phyloP scores from a whole-genome alignment of 148 eudicot genomes.

The Fagopyrum homotropicum region DNA sequence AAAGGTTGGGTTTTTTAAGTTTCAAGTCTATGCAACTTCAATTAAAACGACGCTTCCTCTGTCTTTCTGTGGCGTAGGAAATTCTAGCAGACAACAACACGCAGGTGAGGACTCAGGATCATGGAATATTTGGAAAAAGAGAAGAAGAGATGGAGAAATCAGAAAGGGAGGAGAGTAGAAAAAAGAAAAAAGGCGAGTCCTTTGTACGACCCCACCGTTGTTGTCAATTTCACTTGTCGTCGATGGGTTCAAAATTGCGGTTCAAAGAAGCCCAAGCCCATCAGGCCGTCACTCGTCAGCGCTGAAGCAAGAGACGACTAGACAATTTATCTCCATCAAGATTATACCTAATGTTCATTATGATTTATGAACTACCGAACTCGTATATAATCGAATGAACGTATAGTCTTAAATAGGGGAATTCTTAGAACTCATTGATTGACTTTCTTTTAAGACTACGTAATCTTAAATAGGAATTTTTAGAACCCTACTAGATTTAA shows the following conservation, averaged over 20 bases:
- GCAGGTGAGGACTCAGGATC: neutral
- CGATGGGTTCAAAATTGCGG: neutral
- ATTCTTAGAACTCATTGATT: too few relatives aligned
- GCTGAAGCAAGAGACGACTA: neutral
- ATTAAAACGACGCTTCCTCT: neutral
- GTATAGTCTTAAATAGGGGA: too few relatives aligned
- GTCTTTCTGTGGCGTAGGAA: neutral
- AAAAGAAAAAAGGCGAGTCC: neutral
- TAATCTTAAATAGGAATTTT: too few relatives aligned
- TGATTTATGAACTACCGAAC: too few relatives aligned
- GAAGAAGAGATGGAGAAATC: neutral
- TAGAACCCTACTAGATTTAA: too few relatives aligned
- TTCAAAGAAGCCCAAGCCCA: neutral
- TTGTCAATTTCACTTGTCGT: neutral
- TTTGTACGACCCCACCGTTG: neutral
- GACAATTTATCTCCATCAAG: too few relatives aligned
- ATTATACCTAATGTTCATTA: too few relatives aligned
- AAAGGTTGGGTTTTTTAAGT: neutral
- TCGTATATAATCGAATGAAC: too few relatives aligned
- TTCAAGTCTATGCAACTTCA: neutral
- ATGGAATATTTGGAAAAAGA: neutral
- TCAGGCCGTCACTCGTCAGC: neutral
- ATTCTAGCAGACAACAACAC: neutral
- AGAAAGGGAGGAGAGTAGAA: neutral
- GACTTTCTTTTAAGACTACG: too few relatives aligned